Percentiles rank a stretch among this genome's conserved stretches.
Evolutionary conservation across 2,329 filamentous ascomycete species (phyloP).

Genomic region (Cladosporium sp.): DNA sequence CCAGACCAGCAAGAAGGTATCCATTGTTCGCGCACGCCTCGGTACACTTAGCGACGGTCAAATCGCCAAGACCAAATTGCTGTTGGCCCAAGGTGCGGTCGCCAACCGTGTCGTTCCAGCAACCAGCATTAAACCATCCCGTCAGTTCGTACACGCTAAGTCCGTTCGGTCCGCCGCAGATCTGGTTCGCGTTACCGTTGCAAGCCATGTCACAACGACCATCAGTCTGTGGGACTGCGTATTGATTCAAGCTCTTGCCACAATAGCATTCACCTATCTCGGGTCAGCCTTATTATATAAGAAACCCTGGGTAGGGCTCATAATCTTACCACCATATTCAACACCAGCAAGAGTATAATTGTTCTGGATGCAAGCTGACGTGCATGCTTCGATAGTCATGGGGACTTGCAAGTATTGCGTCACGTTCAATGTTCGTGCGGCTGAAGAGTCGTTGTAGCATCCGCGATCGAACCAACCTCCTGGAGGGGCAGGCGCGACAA

Average conservation of each 20-base stretch:
- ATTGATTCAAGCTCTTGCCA: constrained; percentile 30
- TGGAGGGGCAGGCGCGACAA: constrained; percentile 24
- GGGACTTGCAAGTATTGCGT: constrained; percentile 24
- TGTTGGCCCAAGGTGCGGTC: constrained; percentile 14
- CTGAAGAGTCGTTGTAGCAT: constrained; percentile 29
- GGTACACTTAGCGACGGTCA: constrained; percentile 28
- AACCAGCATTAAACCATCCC: constrained; percentile 32
- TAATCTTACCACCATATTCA: constrained; percentile 26
- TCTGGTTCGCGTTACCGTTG: constrained; percentile 14
- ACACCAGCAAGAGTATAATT: constrained; percentile 25
- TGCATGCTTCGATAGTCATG: constrained; percentile 26
- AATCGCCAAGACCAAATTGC: constrained; percentile 15
- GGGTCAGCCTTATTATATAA: background rate
- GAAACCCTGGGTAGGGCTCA: background rate
- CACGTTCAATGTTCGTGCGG: constrained; percentile 23
- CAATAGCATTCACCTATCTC: constrained; percentile 33
- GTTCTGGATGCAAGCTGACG: constrained; percentile 22
- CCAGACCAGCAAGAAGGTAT: constrained; percentile 28
- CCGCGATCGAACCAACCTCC: constrained; percentile 29
- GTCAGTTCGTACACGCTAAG: constrained; percentile 30
- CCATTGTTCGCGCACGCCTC: constrained; percentile 27
- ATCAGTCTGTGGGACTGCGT: constrained; percentile 18
- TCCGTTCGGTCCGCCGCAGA: constrained; percentile 13
- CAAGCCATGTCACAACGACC: constrained; percentile 24
- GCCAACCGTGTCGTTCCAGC: constrained; percentile 30